Evolutionary conservation across 1,284 basidiomycete species (phyloP).

Genomic region (Irpex sp.): DNA sequence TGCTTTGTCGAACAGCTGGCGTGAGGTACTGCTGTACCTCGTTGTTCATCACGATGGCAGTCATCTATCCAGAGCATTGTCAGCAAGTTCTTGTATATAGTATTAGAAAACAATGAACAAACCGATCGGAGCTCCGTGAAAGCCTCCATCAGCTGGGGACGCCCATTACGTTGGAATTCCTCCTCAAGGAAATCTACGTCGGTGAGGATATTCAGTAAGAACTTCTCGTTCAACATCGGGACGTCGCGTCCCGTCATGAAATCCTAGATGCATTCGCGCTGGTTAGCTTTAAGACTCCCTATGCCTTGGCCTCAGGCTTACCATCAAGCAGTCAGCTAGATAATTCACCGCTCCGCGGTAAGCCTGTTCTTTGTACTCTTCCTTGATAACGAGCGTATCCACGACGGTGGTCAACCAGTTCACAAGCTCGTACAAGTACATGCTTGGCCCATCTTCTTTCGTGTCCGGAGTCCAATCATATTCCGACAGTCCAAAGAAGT

Average conservation of each 20-base stretch:
- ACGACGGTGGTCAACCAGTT: slow-evolving; percentile 97
- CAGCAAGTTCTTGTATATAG: not conserved
- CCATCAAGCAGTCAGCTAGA: slow-evolving; percentile 87
- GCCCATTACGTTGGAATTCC: slow-evolving; percentile 73
- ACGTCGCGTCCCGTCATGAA: slow-evolving; percentile 78
- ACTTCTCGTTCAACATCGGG: slow-evolving; percentile 84
- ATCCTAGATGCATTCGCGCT: slow-evolving; percentile 44
- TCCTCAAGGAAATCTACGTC: slow-evolving; percentile 86
- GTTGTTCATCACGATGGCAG: slow-evolving; percentile 72
- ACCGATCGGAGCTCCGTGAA: slow-evolving; percentile 84
- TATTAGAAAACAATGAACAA: slow-evolving; percentile 27
- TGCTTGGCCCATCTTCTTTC: slow-evolving; percentile 76
- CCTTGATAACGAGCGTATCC: slow-evolving; percentile 86
- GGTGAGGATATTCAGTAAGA: slow-evolving; percentile 76
- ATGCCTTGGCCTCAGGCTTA: slow-evolving; percentile 25
- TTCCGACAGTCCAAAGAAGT: slow-evolving; percentile 93
- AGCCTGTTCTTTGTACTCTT: slow-evolving; percentile 82
- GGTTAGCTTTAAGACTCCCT: not conserved
- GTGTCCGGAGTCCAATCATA: slow-evolving; percentile 86
- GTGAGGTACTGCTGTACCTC: slow-evolving; percentile 80
- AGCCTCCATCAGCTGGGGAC: slow-evolving; percentile 66
- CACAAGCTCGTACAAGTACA: slow-evolving; percentile 92
- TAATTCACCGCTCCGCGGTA: slow-evolving; percentile 85
- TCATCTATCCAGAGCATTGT: slow-evolving; percentile 49
- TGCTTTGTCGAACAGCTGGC: slow-evolving; percentile 66